Conservation (phyloP, 108 stramenopile species). For the Chaetoceros tenuissimus region DNA sequence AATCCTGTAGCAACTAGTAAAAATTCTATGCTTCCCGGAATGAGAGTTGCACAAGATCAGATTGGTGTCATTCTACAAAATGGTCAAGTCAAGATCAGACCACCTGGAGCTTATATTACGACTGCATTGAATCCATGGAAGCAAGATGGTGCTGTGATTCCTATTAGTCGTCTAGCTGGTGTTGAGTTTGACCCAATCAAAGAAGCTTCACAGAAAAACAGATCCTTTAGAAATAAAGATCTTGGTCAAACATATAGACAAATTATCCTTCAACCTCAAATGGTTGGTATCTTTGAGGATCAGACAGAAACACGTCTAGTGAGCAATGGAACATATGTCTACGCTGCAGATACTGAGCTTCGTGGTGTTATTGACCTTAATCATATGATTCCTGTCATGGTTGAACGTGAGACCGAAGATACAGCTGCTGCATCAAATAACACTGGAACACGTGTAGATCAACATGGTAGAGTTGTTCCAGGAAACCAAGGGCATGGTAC, state of each 20-base stretch:
- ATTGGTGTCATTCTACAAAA: not conserved
- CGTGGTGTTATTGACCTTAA: constrained; percentile 6
- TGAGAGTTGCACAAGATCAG: not conserved
- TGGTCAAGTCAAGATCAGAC: not conserved
- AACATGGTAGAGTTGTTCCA: not conserved
- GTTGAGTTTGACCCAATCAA: not conserved
- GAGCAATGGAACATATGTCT: constrained; percentile 3
- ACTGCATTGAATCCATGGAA: not conserved
- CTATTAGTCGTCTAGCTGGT: not conserved
- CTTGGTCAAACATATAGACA: not conserved
- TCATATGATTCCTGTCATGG: constrained; percentile 1
- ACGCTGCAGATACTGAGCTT: not conserved
- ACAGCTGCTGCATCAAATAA: not conserved
- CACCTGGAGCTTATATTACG: not conserved
- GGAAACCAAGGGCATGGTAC: constrained; percentile 1
- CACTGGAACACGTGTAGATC: not conserved
- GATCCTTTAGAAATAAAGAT: not conserved
- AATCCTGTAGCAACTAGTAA: not conserved
- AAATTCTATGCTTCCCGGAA: not conserved
- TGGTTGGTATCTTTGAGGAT: constrained; percentile 3
- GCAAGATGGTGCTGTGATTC: not conserved
- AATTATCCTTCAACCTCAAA: constrained; percentile 2
- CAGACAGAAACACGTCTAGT: not conserved
- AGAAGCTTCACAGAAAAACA: not conserved
- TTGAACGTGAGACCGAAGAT: constrained; percentile 4